Base-by-base conservation (phyloP, 176 grass and related monocot genomes). In the Paspalum notatum region DNA sequence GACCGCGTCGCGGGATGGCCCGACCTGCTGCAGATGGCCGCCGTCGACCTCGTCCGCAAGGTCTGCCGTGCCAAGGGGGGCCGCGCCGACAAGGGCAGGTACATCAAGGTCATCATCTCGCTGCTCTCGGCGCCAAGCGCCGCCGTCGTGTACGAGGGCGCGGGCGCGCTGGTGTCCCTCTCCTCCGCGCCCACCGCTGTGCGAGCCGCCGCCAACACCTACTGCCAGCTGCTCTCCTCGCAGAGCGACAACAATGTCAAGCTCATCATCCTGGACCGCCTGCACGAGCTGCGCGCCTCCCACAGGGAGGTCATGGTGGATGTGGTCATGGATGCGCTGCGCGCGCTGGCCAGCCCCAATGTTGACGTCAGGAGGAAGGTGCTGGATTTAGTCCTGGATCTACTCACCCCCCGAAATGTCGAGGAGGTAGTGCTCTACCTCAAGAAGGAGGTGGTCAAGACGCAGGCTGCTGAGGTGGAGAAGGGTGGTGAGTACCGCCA, bases 221-320 rank as follows among this genome's bases (percentile, higher is more conserved):
- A 94, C 72, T 94, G 92, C 53, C 61, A 87, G 64, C 62, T 94
- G 68, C 79, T 94, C 4, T 75, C 89, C 0, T 91, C 89, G 3
- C 92, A 94, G 85, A 94, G 92, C 9, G 92, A 94, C 76, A 94
- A 91, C 66, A 94, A 91, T 71, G 89, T 94, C 46, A 88, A 86
- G 72, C 86, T 94, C 32, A 77, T 94, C 57, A 41, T 91, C 47
- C 86, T 94, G 27, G 92, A 94, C 27, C 86, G 89, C 11, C 85
- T 94, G 17, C 72, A 85, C 44, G 92, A 89, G 66, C 77, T 94
- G 68, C 67, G 86, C 8, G 64, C 70, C 10, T 78, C 80, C 0
- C 89, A 94, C 48, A 81, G 86, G 10, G 89, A 94, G 50, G 83
- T 91, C n/a, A 91, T 94, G 89, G 89, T 91, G 49, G 83, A 87